Conservation (phyloP, 1,139 yeast species). For the Magnusiomyces ingens region DNA sequence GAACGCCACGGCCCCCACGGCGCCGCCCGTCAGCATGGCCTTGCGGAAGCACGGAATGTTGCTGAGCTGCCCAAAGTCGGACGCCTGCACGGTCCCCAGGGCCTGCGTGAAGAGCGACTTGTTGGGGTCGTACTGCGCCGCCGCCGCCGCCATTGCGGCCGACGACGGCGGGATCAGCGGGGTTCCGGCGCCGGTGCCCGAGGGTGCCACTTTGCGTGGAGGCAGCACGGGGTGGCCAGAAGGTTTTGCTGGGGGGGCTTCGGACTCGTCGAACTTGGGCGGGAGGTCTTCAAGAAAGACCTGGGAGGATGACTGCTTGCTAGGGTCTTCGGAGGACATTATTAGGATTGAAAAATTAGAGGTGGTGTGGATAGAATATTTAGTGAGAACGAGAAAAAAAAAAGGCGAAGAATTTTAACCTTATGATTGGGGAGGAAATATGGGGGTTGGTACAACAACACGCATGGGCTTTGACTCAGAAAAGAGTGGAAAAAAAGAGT, state of each 20-base stretch:
- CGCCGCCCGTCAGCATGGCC: conserved; percentile 80
- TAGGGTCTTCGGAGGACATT: too few relatives aligned
- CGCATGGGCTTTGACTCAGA: too few relatives aligned
- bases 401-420: background rate
- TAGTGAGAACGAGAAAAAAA: background rate
- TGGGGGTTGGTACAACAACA: too few relatives aligned
- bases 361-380: too few relatives aligned
- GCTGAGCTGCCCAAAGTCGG: conserved; percentile 56
- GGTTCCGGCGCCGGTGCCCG: conserved; percentile 5
- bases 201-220: background rate
- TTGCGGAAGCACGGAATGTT: conserved; percentile 85
- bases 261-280: conserved; percentile 29
- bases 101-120: conserved; percentile 20
- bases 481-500: too few relatives aligned
- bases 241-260: conserved; percentile 1
- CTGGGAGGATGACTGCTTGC: background rate
- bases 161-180: background rate
- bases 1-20: conserved; percentile 75
- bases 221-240: background rate
- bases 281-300: conserved; percentile 30
- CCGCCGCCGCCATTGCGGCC: conserved; percentile 5
- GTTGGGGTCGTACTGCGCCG: conserved; percentile 9
- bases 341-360: too few relatives aligned
- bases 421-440: background rate
- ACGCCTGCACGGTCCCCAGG: conserved; percentile 23